Conservation (phyloP, 441 rosid genomes). For the Euphorbia schlechtendalii region DNA sequence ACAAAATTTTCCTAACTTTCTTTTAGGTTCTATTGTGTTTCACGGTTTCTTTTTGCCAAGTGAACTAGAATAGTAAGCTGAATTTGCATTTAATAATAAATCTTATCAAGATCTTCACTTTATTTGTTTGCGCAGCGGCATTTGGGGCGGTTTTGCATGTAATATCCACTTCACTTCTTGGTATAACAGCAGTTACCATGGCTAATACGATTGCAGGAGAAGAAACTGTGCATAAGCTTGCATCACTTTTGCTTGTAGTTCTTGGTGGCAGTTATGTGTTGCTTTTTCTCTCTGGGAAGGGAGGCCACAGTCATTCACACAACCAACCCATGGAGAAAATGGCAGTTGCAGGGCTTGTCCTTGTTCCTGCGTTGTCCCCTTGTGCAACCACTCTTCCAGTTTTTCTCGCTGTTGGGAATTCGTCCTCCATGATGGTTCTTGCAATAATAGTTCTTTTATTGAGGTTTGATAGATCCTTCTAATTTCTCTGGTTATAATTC, state of each 20-base stretch:
- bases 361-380: constrained; percentile 95
- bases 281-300: constrained; percentile 78
- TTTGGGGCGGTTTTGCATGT: constrained; percentile 96
- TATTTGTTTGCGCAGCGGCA: constrained; percentile 53
- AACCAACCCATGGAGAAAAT: constrained; percentile 97
- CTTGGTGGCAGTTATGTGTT: constrained; percentile 88
- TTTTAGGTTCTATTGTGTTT: too few relatives aligned
- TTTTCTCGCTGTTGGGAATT: constrained; percentile 92
- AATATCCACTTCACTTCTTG: constrained; percentile 90
- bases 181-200: constrained; percentile 89
- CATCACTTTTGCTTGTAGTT: constrained; percentile 82
- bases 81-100: not conserved
- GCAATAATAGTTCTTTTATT: constrained; percentile 85
- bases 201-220: constrained; percentile 98
- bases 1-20: not conserved
- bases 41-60: too few relatives aligned
- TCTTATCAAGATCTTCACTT: not conserved
- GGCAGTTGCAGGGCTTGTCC: constrained; percentile 97
- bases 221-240: constrained; percentile 95
- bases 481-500: constrained; percentile 4
- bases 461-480: constrained; percentile 40
- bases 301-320: constrained; percentile 87
- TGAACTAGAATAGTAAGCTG: not conserved
- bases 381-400: constrained; percentile 98
- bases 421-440: constrained; percentile 88